A percentile compares a stretch with the other conserved stretches of the same genome.
Conservation (phyloP, 345 rosid species). For the Lumnitzera littorea region DNA sequence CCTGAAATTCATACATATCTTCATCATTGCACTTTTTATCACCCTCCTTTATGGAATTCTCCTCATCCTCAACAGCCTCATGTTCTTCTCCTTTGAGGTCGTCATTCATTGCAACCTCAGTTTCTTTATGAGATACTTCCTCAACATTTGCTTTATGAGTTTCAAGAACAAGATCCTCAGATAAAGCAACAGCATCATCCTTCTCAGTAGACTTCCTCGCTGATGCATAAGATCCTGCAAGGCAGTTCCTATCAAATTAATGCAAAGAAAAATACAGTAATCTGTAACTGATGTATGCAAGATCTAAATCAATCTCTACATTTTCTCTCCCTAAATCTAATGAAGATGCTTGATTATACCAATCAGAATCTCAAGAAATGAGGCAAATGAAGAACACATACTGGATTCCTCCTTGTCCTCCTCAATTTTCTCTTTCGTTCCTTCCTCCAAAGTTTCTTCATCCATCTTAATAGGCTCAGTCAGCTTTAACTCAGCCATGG, state of each 20-base stretch:
- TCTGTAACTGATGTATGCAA: neutral
- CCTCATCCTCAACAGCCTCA: no score
- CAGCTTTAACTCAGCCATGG: conserved; percentile 45
- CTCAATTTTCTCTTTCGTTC: conserved; percentile 6
- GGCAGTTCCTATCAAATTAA: neutral
- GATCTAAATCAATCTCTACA: neutral
- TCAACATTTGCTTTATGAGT: no score
- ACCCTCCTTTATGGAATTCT: no score
- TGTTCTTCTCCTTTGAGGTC: no score
- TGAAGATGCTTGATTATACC: no score
- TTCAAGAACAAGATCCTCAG: conserved; percentile 5
- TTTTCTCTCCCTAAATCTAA: neutral
- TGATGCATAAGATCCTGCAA: neutral
- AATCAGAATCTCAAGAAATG: neutral
- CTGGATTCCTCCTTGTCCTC: conserved; percentile 22
- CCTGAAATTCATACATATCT: no score
- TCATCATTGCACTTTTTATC: no score
- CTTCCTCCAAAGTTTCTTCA: conserved; percentile 14
- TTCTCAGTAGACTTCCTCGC: neutral
- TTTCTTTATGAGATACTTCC: no score
- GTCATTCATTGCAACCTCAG: no score
- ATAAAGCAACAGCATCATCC: conserved; percentile 1
- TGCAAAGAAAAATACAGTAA: neutral
- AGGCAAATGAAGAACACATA: conserved; percentile 14
- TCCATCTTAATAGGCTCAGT: conserved; percentile 22